Evolutionary conservation across 441 rosid species (phyloP).

Genomic region (Melastoma candidum): DNA sequence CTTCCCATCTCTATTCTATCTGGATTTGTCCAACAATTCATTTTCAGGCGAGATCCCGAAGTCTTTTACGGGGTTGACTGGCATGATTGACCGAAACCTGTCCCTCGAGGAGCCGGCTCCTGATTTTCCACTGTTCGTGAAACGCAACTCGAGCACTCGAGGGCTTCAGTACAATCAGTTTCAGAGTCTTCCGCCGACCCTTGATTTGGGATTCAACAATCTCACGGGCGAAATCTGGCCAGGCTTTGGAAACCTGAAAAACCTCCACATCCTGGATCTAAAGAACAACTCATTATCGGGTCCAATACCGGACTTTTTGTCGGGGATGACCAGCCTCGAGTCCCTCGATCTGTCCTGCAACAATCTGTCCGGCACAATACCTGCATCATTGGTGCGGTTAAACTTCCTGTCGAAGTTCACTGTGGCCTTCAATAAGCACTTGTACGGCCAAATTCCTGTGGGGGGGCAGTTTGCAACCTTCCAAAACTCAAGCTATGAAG

Average conservation of each 20-base stretch:
- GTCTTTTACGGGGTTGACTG: slow-evolving; percentile 35
- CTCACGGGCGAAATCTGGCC: slow-evolving; percentile 68
- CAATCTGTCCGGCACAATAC: slow-evolving; percentile 49
- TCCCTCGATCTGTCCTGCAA: slow-evolving; percentile 59
- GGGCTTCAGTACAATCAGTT: slow-evolving; percentile 69
- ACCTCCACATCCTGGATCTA: slow-evolving; percentile 55
- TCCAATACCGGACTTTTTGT: slow-evolving; percentile 44
- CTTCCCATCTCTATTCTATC: slow-evolving; percentile 51
- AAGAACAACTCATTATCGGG: slow-evolving; percentile 44
- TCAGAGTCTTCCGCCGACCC: slow-evolving; percentile 56
- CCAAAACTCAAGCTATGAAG: slow-evolving; percentile 76
- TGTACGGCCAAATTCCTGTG: slow-evolving; percentile 52
- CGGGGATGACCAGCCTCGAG: slow-evolving; percentile 76
- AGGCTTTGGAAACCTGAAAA: slow-evolving; percentile 59
- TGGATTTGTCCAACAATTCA: slow-evolving; percentile 76
- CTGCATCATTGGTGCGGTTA: slow-evolving; percentile 39
- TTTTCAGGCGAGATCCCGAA: slow-evolving; percentile 57
- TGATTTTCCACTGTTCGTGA: slow-evolving; percentile 63
- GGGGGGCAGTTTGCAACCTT: slow-evolving; percentile 69
- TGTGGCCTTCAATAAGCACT: slow-evolving; percentile 46
- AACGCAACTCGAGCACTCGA: slow-evolving; percentile 38
- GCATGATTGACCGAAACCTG: slow-evolving; percentile 35
- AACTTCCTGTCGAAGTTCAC: slow-evolving; percentile 59
- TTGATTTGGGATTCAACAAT: slow-evolving; percentile 45
- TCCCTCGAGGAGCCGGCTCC: slow-evolving; percentile 56